Evolutionary conservation across 2,329 filamentous ascomycete genomes (phyloP).

Genomic region (Fusarium armeniacum): DNA sequence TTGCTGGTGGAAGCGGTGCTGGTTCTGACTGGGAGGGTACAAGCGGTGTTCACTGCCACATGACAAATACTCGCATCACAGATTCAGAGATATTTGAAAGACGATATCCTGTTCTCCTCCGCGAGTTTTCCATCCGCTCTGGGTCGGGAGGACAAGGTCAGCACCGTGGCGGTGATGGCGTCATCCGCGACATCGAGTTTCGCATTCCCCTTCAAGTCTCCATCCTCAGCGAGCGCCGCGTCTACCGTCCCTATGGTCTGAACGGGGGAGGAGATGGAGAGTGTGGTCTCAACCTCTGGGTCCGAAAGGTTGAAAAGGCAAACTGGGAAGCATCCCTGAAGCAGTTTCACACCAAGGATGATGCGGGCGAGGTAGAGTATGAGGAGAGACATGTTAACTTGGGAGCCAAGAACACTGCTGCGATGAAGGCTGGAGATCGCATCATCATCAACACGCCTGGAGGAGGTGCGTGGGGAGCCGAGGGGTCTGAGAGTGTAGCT

Average conservation of each 20-base stretch:
- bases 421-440: constrained; percentile 81
- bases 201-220: constrained; percentile 81
- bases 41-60: constrained; percentile 61
- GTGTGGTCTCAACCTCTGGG: constrained; percentile 90
- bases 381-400: constrained; percentile 77
- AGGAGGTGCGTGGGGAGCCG: constrained; percentile 80
- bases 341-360: constrained; percentile 55
- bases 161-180: constrained; percentile 79
- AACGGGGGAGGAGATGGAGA: constrained; percentile 84
- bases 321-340: constrained; percentile 63
- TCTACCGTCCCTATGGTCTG: constrained; percentile 79
- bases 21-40: constrained; percentile 67
- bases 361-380: constrained; percentile 59
- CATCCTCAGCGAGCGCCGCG: constrained; percentile 82
- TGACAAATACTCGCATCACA: constrained; percentile 87
- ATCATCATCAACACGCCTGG: constrained; percentile 85
- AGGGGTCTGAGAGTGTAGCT: constrained; percentile 69
- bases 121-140: constrained; percentile 75
- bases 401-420: constrained; percentile 83
- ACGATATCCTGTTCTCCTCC: constrained; percentile 78
- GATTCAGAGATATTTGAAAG: constrained; percentile 62
- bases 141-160: constrained; percentile 76
- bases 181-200: constrained; percentile 84
- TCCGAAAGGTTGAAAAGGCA: constrained; percentile 75
- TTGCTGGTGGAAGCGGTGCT: constrained; percentile 74